Percentiles rank a stretch among this genome's conserved stretches.
Conservation (phyloP, 2,329 filamentous ascomycete genomes). For the Teratosphaeria nubilosa region DNA sequence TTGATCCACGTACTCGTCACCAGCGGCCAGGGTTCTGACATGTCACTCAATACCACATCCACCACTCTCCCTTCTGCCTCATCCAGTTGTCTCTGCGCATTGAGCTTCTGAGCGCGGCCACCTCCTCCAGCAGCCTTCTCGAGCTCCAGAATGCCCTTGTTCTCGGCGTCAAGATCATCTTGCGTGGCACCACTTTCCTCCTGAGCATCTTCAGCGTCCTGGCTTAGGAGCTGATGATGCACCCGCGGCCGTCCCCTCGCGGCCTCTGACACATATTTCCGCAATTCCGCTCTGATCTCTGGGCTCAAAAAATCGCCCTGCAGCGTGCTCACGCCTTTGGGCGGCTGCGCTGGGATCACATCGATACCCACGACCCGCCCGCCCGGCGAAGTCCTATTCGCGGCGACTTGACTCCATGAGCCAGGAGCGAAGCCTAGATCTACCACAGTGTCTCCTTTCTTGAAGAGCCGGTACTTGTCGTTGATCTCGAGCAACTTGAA, state of each 20-base stretch:
- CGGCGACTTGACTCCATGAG: slow-evolving; percentile 66
- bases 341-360: slow-evolving; percentile 83
- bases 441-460: slow-evolving; percentile 70
- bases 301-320: slow-evolving; percentile 85
- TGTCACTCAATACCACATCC: slow-evolving; percentile 94
- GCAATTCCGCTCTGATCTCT: slow-evolving; percentile 63
- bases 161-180: slow-evolving; percentile 31
- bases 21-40: slow-evolving; percentile 94
- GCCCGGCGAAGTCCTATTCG: slow-evolving; percentile 62
- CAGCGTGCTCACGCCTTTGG: slow-evolving; percentile 82
- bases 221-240: slow-evolving; percentile 13
- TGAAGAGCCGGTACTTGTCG: slow-evolving; percentile 69
- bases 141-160: slow-evolving; percentile 55
- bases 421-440: slow-evolving; percentile 75
- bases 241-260: slow-evolving; percentile 43
- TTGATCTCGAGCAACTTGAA: slow-evolving; percentile 93
- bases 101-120: slow-evolving; percentile 6
- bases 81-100: slow-evolving; percentile 15
- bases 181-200: slow-evolving; percentile 23
- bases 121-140: slow-evolving; percentile 35
- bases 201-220: slow-evolving; percentile 14
- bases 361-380: slow-evolving; percentile 81
- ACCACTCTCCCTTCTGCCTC: slow-evolving; percentile 49
- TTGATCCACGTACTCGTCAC: slow-evolving; percentile 68
- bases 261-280: slow-evolving; percentile 61